These are phyloP conservation scores for Termitomyces sp. DNA, from an alignment of 768 basidiomycete genomes.

Conservation along the genomic window DNA sequence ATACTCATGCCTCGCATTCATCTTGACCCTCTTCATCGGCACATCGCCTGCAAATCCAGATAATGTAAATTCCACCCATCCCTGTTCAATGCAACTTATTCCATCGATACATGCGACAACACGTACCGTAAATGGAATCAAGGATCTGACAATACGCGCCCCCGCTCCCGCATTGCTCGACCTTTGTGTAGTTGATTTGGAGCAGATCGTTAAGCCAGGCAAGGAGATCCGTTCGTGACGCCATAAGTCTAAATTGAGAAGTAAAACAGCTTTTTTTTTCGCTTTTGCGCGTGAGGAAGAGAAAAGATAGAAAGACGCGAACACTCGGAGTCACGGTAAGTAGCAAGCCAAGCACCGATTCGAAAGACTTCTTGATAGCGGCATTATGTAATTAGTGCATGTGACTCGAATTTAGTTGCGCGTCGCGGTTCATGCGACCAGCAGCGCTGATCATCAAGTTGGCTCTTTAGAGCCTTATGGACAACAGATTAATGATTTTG, in stretches of 20 bases:
- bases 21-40: slow-evolving; percentile 90
- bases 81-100: too few species aligned
- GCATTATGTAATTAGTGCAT: neutral
- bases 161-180: slow-evolving; percentile 89
- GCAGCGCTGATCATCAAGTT: too few species aligned
- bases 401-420: neutral
- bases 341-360: neutral
- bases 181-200: slow-evolving; percentile 85
- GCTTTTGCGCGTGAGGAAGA: neutral
- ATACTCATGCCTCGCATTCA: slow-evolving; percentile 94
- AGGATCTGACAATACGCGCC: slow-evolving; percentile 93
- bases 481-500: too few species aligned
- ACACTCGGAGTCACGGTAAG: neutral
- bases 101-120: neutral
- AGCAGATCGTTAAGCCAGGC: slow-evolving; percentile 94
- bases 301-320: too few species aligned
- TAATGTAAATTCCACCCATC: neutral
- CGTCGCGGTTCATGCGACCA: too few species aligned
- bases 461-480: too few species aligned
- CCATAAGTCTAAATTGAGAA: slow-evolving; percentile 14
- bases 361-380: neutral
- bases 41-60: slow-evolving; percentile 58
- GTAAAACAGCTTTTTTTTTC: neutral
- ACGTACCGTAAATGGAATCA: slow-evolving; percentile 89
- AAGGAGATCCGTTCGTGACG: slow-evolving; percentile 82